Evolutionary conservation across 2,329 filamentous ascomycete species (phyloP).

Genomic region (Colletotrichum sp.): DNA sequence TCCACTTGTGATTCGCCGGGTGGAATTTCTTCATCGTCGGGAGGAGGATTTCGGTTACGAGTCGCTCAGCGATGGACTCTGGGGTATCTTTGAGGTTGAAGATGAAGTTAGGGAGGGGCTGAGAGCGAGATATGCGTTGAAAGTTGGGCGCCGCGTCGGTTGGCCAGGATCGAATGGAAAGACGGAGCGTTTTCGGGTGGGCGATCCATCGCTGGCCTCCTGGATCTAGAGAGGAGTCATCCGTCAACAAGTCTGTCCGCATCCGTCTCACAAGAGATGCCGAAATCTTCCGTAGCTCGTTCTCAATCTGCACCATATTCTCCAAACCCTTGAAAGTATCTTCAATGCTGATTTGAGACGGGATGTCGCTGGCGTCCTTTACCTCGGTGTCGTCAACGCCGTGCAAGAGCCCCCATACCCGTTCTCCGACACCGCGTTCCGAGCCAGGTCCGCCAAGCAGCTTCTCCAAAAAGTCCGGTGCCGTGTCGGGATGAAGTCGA

Average conservation of each 20-base stretch:
- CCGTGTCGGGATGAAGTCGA: constrained; percentile 66
- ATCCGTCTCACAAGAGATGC: constrained; percentile 78
- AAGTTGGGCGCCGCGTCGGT: constrained; percentile 60
- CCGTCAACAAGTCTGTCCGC: constrained; percentile 74
- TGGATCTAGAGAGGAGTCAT: constrained; percentile 41
- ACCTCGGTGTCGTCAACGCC: constrained; percentile 81
- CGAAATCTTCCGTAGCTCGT: constrained; percentile 72
- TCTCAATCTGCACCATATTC: constrained; percentile 65
- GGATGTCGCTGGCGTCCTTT: constrained; percentile 71
- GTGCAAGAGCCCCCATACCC: constrained; percentile 80
- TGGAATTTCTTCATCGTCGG: constrained; percentile 79
- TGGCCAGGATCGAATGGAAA: constrained; percentile 73
- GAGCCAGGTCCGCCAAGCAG: constrained; percentile 74
- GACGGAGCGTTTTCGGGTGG: constrained; percentile 78
- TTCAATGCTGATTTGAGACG: constrained; percentile 91
- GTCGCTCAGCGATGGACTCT: constrained; percentile 66
- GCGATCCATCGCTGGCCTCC: constrained; percentile 70
- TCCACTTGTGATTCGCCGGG: constrained; percentile 71
- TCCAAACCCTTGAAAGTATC: constrained; percentile 83
- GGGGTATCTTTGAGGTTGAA: constrained; percentile 67
- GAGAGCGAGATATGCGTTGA: constrained; percentile 77
- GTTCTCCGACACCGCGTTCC: constrained; percentile 72
- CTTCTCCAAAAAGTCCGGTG: constrained; percentile 67
- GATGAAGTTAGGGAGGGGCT: constrained; percentile 73
- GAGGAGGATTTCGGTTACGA: constrained; percentile 72